Conservation (phyloP, 371 early-diverging fungal species). For the Mycotypha africana region DNA sequence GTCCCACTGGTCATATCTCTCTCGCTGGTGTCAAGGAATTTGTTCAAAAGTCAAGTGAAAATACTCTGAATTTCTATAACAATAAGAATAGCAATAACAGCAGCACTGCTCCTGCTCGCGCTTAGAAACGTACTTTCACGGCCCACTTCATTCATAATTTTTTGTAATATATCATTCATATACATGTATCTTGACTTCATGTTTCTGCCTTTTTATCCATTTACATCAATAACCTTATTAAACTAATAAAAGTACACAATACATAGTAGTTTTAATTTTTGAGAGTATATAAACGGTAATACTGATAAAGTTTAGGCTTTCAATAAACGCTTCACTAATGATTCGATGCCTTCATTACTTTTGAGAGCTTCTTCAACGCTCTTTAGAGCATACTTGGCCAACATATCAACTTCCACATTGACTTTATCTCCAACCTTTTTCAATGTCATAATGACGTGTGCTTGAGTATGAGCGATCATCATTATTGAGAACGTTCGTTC, state of each 20-base stretch:
- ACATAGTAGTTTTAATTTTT: no score
- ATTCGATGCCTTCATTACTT: conserved; percentile 32
- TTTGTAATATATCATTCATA: no score
- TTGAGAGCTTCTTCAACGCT: conserved; percentile 57
- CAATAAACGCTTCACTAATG: conserved; percentile 29
- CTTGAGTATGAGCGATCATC: conserved; percentile 93
- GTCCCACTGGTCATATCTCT: conserved; percentile 9
- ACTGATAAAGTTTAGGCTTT: conserved; percentile 13
- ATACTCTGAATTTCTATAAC: conserved; percentile 9
- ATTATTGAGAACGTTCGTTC: conserved; percentile 81
- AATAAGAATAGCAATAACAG: not conserved
- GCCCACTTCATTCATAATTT: no score
- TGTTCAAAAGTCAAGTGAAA: conserved; percentile 3
- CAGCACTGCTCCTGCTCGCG: not conserved
- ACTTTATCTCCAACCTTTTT: conserved; percentile 74
- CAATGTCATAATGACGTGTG: conserved; percentile 74
- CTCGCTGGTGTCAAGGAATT: conserved; percentile 15
- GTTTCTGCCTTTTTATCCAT: no score
- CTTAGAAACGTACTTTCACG: no score
- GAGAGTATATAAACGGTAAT: no score
- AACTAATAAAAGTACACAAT: no score
- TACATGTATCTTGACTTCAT: no score
- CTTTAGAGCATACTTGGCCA: conserved; percentile 92
- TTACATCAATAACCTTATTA: no score
- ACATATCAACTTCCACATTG: conserved; percentile 96